Base-by-base conservation (phyloP, 2,329 filamentous ascomycete species). In the Keithomyces neogunnii region DNA sequence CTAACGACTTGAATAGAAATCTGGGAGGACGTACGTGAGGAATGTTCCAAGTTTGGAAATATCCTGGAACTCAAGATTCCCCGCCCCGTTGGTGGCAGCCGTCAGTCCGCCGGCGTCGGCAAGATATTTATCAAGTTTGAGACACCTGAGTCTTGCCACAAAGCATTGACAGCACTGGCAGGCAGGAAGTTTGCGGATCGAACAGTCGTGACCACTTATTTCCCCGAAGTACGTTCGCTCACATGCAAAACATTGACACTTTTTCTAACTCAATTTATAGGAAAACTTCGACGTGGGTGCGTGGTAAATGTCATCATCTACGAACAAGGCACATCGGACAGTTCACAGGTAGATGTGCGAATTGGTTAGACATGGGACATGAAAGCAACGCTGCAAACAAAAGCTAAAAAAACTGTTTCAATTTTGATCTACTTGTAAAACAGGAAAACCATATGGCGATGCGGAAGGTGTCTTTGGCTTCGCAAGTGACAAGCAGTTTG, bases 71-170 rank as follows among this genome's bases (percentile, higher is more conserved):
- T 97, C 69, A 99, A 99, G 75, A 85, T 99, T 53, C 93, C 93
- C 4, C 82, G 93, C 53, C 92, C 93, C 2, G 83, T 81, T 28
- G 88, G 88, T 60, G 89, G 88, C 47, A 88, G 84, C 67, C 83
- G 90, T 60, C 86, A 93, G 65, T 88, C 86, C 28, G 81, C 89
- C 32, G 93, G 93, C 45, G 90, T 99, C 28, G 93, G 93, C 66
- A 99, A 97, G 77, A 97, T 99, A 59, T 99, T 86, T 66, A 85
- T 99, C 73, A 97, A 96, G 68, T 99, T 89, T 64, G 88, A 93
- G 57, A 81, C 76, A 3, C 73, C 80, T 2, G 89, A 90, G 48
- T 82, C 85, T 7, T 88, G 92, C 26, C 85, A 87, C 56, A 91
- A 88, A 63, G 95, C 93, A 6, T 75, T 99, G 51, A 84, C 86